phyloP scores from a whole-genome alignment of 768 basidiomycete species.

The Russula sp. region DNA sequence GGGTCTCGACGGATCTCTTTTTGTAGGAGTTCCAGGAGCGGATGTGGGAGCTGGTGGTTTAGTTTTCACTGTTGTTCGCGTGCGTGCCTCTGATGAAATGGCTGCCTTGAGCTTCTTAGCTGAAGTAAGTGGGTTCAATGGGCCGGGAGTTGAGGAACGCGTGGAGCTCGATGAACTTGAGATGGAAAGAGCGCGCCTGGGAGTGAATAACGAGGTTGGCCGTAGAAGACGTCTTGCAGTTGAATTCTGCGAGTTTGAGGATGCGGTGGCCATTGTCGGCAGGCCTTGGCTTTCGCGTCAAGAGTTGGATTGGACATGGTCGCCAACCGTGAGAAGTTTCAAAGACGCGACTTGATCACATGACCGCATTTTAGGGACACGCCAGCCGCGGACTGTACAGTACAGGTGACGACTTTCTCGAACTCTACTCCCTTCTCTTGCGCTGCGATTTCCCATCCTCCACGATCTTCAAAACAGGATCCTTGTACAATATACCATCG shows the following conservation, averaged over 20 bases:
- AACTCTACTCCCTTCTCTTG: background rate
- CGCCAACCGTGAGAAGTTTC: conserved; percentile 12
- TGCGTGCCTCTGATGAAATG: conserved; percentile 19
- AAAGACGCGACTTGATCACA: conserved; percentile 6
- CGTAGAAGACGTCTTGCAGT: conserved; percentile 10
- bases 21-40: conserved; percentile 21
- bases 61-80: conserved; percentile 18
- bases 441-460: conserved; percentile 5
- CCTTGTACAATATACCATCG: conserved; percentile 1
- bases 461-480: conserved; percentile 2
- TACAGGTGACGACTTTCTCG: too few relatives aligned
- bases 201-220: conserved; percentile 13
- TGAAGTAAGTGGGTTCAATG: conserved; percentile 14
- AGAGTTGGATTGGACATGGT: background rate
- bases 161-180: conserved; percentile 7
- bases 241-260: background rate
- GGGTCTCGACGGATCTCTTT: conserved; percentile 22
- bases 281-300: background rate
- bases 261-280: conserved; percentile 3
- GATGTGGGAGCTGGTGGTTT: conserved; percentile 17
- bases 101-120: conserved; percentile 21
- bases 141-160: conserved; percentile 13
- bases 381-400: too few relatives aligned
- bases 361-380: background rate
- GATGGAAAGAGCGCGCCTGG: conserved; percentile 10